Percentiles rank a stretch among this genome's conserved stretches.
Evolutionary conservation across 176 grass and related monocot species (phyloP).

Genomic region (Chloris gayana): DNA sequence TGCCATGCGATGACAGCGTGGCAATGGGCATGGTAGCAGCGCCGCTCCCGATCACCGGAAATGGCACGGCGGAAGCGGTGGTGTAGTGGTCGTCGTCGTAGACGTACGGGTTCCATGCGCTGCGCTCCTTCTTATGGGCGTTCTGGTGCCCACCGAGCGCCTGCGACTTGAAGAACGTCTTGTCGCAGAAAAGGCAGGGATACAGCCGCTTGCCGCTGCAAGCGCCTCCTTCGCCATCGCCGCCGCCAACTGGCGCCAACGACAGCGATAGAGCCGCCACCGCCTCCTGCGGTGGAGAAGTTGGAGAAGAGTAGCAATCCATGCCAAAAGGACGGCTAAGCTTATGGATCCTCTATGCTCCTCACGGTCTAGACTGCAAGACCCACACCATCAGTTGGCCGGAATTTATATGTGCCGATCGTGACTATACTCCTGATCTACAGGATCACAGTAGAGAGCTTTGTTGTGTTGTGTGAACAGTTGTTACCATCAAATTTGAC

Average conservation of each 20-base stretch:
- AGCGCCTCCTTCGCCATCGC: background rate
- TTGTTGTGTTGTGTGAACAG: too few relatives aligned
- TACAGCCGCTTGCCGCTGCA: constrained; percentile 37
- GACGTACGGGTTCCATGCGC: constrained; percentile 45
- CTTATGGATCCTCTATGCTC: background rate
- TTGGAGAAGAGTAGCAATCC: background rate
- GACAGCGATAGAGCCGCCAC: too few relatives aligned
- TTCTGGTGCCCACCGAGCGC: constrained; percentile 76
- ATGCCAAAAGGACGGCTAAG: background rate
- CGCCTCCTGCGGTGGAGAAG: too few relatives aligned
- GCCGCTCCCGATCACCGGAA: background rate
- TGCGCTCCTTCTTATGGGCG: constrained; percentile 61
- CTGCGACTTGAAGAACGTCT: constrained; percentile 68
- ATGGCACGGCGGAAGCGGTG: background rate
- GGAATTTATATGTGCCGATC: too few relatives aligned
- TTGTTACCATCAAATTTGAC: too few relatives aligned
- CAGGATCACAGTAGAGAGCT: too few relatives aligned
- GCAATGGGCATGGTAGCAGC: background rate
- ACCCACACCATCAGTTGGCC: too few relatives aligned
- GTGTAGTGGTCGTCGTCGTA: background rate
- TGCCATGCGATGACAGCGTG: constrained; percentile 10
- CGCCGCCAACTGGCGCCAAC: too few relatives aligned
- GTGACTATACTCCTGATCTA: too few relatives aligned
- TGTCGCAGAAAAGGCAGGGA: constrained; percentile 75
- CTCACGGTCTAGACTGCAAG: too few relatives aligned